Evolutionary conservation across 2,329 filamentous ascomycete species (phyloP).

Genomic region (Trichoderma afroharzianum): DNA sequence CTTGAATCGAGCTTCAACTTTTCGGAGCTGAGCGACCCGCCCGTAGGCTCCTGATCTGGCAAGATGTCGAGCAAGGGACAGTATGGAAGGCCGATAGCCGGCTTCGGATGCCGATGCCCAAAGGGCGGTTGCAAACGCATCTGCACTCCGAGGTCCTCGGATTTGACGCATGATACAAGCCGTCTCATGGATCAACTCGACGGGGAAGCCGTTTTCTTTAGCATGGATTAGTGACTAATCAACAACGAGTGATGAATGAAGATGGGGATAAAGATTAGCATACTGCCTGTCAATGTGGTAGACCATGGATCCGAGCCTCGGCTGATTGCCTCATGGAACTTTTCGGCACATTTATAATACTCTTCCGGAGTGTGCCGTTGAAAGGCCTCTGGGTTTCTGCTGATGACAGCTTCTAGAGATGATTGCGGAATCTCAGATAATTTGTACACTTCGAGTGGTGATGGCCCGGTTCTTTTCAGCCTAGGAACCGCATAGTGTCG

Average conservation of each 20-base stretch:
- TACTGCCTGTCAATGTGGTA: conserved; percentile 25
- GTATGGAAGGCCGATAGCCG: conserved; percentile 30
- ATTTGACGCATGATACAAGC: conserved; percentile 28
- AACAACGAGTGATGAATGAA: neutral
- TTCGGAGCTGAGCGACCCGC: conserved; percentile 18
- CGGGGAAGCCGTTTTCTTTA: conserved; percentile 23
- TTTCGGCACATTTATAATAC: conserved; percentile 25
- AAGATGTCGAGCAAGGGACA: conserved; percentile 28
- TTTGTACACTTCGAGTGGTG: conserved; percentile 21
- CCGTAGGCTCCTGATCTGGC: conserved; percentile 23
- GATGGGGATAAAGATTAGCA: conserved; percentile 12
- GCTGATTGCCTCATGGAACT: conserved; percentile 24
- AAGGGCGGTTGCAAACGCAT: conserved; percentile 25
- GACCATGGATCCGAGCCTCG: conserved; percentile 23
- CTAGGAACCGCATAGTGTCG: conserved; percentile 14
- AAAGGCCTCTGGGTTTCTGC: conserved; percentile 19
- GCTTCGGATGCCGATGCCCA: conserved; percentile 33
- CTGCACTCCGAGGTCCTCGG: conserved; percentile 1
- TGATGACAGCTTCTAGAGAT: conserved; percentile 24
- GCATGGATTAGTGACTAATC: neutral
- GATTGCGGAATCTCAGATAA: conserved; percentile 23
- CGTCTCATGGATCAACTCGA: conserved; percentile 26
- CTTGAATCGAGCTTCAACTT: conserved; percentile 29
- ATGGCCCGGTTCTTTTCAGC: neutral
- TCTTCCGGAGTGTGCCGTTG: conserved; percentile 21